A percentile compares a stretch with the other conserved stretches of the same genome.
These are phyloP conservation scores for Phylloporus sp. DNA, from an alignment of 768 basidiomycete species.

Conservation along the genomic window DNA sequence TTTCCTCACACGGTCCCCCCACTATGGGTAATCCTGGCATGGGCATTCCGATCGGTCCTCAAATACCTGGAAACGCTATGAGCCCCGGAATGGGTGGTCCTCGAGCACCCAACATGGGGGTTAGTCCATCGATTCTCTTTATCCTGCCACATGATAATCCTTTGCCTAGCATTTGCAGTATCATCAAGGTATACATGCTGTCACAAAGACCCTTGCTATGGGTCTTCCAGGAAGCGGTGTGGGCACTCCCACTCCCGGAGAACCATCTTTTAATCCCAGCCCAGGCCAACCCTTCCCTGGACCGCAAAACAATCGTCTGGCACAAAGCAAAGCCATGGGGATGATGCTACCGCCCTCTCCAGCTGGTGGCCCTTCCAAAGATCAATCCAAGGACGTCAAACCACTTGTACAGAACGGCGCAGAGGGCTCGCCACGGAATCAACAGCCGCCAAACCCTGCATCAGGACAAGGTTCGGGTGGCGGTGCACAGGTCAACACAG, in stretches of 20 bases:
- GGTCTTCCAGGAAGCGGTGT: constrained; percentile 32
- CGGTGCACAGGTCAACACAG: constrained; percentile 27
- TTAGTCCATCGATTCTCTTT: constrained; percentile 9
- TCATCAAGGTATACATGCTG: constrained; percentile 35
- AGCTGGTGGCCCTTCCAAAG: constrained; percentile 30
- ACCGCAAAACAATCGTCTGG: constrained; percentile 30
- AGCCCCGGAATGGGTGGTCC: constrained; percentile 36
- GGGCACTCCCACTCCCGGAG: constrained; percentile 44
- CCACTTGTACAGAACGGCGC: constrained; percentile 27
- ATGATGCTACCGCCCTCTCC: constrained; percentile 57
- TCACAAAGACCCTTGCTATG: constrained; percentile 34
- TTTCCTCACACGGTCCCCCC: constrained; percentile 28
- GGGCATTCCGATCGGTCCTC: constrained; percentile 33
- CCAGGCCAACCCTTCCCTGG: constrained; percentile 35
- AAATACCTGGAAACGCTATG: constrained; percentile 31
- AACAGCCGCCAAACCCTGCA: constrained; percentile 27
- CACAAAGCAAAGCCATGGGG: constrained; percentile 35
- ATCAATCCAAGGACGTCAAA: constrained; percentile 33
- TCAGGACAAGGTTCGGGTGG: constrained; percentile 17
- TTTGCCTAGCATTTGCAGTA: constrained; percentile 30
- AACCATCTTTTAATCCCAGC: constrained; percentile 38
- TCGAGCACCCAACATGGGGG: constrained; percentile 25
- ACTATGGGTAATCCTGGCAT: constrained; percentile 31
- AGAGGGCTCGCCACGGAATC: constrained; percentile 45
- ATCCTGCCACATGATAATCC: constrained; percentile 7